phyloP scores from a whole-genome alignment of 2,329 filamentous ascomycete species.

The Nothophaeocryptopus gaeumannii region DNA sequence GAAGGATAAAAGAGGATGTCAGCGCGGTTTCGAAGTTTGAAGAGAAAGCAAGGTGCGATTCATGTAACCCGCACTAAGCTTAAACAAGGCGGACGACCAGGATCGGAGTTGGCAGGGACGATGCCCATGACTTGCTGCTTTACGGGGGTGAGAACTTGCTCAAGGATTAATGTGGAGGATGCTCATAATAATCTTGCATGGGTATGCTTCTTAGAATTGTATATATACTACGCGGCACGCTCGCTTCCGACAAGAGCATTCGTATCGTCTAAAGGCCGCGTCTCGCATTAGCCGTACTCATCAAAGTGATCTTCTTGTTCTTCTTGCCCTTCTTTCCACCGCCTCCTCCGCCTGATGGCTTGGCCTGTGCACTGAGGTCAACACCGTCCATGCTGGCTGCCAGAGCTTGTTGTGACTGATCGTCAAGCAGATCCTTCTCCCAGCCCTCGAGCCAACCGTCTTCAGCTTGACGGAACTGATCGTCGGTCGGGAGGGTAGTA shows the following conservation, averaged over 20 bases:
- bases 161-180: too few species aligned
- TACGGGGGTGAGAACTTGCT: too few species aligned
- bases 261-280: slow-evolving; percentile 4
- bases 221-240: too few species aligned
- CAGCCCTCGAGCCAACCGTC: slow-evolving; percentile 86
- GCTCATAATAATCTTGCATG: too few species aligned
- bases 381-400: slow-evolving; percentile 17
- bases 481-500: slow-evolving; percentile 40
- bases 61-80: too few species aligned
- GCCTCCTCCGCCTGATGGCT: slow-evolving; percentile 42
- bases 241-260: neutral
- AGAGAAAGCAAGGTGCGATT: too few species aligned
- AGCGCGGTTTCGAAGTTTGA: too few species aligned
- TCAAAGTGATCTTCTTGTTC: slow-evolving; percentile 65
- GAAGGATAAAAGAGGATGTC: too few species aligned
- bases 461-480: slow-evolving; percentile 47
- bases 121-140: too few species aligned
- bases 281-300: slow-evolving; percentile 56
- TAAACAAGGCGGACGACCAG: too few species aligned
- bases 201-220: too few species aligned
- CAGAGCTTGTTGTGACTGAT: slow-evolving; percentile 52
- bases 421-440: slow-evolving; percentile 71
- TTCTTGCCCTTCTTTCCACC: slow-evolving; percentile 59
- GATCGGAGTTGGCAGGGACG: too few species aligned
- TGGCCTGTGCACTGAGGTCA: slow-evolving; percentile 30